These are phyloP conservation scores for Hymenoscyphus albidus DNA, from an alignment of 2,329 filamentous ascomycete species.

Conservation along the genomic window DNA sequence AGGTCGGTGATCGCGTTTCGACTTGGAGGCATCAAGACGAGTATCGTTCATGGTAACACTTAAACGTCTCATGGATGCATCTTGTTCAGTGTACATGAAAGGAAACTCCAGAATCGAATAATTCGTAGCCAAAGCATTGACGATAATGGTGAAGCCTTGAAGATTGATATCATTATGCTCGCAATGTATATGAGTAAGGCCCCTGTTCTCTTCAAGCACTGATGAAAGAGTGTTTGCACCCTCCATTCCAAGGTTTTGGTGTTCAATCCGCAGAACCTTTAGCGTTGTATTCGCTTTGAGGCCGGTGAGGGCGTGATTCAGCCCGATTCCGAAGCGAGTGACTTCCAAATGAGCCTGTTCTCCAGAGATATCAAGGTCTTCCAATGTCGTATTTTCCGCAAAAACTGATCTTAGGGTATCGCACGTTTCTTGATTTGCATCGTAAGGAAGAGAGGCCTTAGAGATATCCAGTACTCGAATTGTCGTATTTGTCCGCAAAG, in stretches of 20 bases:
- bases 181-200: constrained; percentile 62
- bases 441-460: constrained; percentile 64
- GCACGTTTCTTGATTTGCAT: constrained; percentile 65
- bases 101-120: constrained; percentile 59
- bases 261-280: constrained; percentile 59
- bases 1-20: constrained; percentile 25
- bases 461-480: constrained; percentile 65
- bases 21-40: constrained; percentile 15
- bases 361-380: constrained; percentile 66
- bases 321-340: constrained; percentile 63
- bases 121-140: constrained; percentile 66
- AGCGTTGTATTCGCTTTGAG: constrained; percentile 61
- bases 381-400: constrained; percentile 61
- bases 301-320: constrained; percentile 62
- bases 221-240: constrained; percentile 67
- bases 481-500: constrained; percentile 58
- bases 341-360: constrained; percentile 69
- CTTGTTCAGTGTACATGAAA: constrained; percentile 58
- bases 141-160: constrained; percentile 65
- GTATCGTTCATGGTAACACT: constrained; percentile 35
- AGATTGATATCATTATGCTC: constrained; percentile 69
- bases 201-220: constrained; percentile 61
- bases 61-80: constrained; percentile 52
- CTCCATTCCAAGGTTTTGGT: constrained; percentile 65
- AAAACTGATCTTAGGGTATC: constrained; percentile 60